A percentile compares a stretch with the other conserved stretches of the same genome.
Conservation (phyloP, 768 basidiomycete species). For the Lenzites betulinus region DNA sequence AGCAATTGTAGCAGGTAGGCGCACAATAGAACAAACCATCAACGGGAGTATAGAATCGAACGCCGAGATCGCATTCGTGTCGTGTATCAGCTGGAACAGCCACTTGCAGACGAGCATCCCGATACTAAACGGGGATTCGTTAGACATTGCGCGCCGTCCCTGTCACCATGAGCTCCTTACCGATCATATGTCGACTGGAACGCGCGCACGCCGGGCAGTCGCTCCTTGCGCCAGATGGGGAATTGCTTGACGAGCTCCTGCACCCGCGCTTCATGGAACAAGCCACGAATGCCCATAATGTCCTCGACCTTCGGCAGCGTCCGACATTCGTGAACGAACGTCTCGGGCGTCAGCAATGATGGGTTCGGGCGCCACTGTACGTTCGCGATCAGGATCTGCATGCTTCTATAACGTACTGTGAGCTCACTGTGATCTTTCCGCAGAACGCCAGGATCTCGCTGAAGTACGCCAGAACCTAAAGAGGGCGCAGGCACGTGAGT, state of each 20-base stretch:
- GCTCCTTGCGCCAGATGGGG: conserved; percentile 67
- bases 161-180: conserved; percentile 36
- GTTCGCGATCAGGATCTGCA: neutral
- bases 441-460: conserved; percentile 74
- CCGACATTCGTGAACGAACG: conserved; percentile 70
- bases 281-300: conserved; percentile 73
- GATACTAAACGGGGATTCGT: conserved; percentile 42
- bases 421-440: conserved; percentile 64
- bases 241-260: conserved; percentile 63
- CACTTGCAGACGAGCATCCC: conserved; percentile 74
- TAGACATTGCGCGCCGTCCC: neutral
- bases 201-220: conserved; percentile 73
- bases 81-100: conserved; percentile 73
- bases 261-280: conserved; percentile 61
- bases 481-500: conserved; percentile 3
- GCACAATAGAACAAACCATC: conserved; percentile 51
- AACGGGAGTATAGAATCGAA: conserved; percentile 85
- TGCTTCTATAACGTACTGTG: neutral
- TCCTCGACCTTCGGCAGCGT: conserved; percentile 56
- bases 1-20: neutral
- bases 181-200: conserved; percentile 88
- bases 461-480: conserved; percentile 71
- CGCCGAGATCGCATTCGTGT: conserved; percentile 71
- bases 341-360: conserved; percentile 59
- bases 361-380: conserved; percentile 64